Evolutionary conservation across 2,329 filamentous ascomycete species (phyloP).

Genomic region (Penicillium sp.): DNA sequence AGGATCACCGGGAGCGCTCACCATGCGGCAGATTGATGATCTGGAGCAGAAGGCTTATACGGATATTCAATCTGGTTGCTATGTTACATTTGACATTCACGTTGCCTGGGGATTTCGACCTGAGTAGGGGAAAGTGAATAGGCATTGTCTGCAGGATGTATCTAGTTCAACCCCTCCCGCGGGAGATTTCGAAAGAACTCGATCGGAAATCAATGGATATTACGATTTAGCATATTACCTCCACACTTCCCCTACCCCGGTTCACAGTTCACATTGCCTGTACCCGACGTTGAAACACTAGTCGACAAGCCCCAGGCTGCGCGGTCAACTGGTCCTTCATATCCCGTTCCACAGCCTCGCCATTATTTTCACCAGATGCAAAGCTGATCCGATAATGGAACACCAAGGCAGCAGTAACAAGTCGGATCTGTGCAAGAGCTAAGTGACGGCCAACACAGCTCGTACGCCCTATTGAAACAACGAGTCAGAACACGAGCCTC

Average conservation of each 20-base stretch:
- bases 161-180: not conserved
- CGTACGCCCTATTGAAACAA: not conserved
- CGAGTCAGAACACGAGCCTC: not conserved
- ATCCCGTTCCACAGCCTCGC: conserved; percentile 2
- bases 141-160: not conserved
- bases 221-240: not conserved
- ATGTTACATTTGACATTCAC: conserved; percentile 10
- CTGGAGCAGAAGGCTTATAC: conserved; percentile 1
- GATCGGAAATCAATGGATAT: not conserved
- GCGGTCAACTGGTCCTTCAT: conserved; percentile 7
- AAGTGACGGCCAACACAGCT: conserved; percentile 6
- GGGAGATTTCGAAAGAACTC: not conserved
- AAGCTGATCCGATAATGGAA: not conserved
- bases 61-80: conserved; percentile 11
- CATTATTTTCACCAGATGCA: not conserved
- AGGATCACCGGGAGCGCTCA: not conserved
- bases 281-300: not conserved
- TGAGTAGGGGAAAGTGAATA: not conserved
- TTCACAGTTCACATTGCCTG: not conserved
- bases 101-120: conserved; percentile 3
- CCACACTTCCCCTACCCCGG: not conserved
- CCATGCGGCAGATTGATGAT: not conserved
- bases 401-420: not conserved
- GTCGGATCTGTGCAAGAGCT: conserved; percentile 4
- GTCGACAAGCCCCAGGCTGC: not conserved